Evolutionary conservation across 1,284 basidiomycete species (phyloP), one percentile per base, ranked within the genome.

Genomic region (Abortiporus biennis): DNA sequence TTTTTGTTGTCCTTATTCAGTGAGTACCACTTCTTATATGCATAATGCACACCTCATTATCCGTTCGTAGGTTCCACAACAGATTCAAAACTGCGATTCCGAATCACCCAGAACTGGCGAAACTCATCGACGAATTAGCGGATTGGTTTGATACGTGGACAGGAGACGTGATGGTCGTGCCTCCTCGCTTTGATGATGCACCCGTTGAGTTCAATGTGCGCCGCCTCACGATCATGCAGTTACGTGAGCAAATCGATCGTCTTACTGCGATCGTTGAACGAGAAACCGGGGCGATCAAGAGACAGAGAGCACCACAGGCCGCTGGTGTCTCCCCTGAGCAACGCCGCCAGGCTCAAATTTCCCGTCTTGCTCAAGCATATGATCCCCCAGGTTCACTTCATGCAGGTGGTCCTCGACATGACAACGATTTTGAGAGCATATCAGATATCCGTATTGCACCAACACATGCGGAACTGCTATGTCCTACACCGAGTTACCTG

Each of bases 391-490:
- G 81, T 6, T 56, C 56, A 1, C 54, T 71, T 4, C 69, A 74
- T 1, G 35, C 45, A 4, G 63, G 61, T 0, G 81, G 78, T 3
- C 68, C 71, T 1, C 66, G 82, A 2, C 81, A 86, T 46, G 74
- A 85, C 49, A 86, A 87, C 43, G 84, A 88, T 51, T 64, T 61
- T 23, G 55, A 63, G 13, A 65, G 75, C 23, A 77, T 87, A n/a
- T 40, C 52, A 3, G 58, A 75, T 3, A 81, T 88, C 36, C 63
- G 71, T 5, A 67, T 85, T 37, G 71, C 76, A 0, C 85, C 85
- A 0, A 85, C 84, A 0, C 69, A 78, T 24, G 54, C 69, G 15
- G 84, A 87, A 51, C 66, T 87, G 5, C 55, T 70, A 36, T 74
- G 62, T 34, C 54, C 49, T 0, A 24, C 61, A 11, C 54, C 63